Percentiles rank a stretch among this genome's conserved stretches.
phyloP scores from a whole-genome alignment of 169 alveolate genomes.

The Perkinsus marinus region DNA sequence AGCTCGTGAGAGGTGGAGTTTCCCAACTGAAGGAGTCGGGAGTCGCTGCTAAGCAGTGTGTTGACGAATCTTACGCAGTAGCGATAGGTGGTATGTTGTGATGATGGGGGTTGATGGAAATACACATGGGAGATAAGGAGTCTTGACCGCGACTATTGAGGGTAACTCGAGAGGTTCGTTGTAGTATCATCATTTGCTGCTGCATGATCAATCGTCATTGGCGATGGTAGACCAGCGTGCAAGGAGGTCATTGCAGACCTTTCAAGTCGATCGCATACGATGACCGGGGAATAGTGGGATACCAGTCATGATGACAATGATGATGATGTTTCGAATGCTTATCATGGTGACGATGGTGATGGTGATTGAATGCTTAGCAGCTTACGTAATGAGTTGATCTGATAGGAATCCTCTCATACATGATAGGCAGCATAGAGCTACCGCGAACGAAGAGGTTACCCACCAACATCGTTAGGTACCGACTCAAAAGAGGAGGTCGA shows the following conservation, averaged over 20 bases:
- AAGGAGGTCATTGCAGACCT: not conserved
- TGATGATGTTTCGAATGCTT: not conserved
- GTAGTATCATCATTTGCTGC: not conserved
- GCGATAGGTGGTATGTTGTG: not conserved
- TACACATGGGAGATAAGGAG: not conserved
- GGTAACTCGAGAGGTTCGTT: no score
- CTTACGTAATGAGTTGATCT: no score
- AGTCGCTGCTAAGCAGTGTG: not conserved
- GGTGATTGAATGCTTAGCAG: not conserved
- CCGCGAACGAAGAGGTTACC: not conserved
- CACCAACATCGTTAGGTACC: not conserved
- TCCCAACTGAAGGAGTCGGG: not conserved
- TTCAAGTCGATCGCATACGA: no score
- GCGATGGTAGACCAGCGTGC: not conserved
- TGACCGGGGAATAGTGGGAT: not conserved
- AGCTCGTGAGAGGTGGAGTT: no score
- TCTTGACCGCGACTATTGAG: not conserved
- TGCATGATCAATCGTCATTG: not conserved
- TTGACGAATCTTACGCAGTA: not conserved
- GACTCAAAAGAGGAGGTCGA: not conserved
- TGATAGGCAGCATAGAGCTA: not conserved
- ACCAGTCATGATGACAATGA: not conserved
- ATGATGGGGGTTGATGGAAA: not conserved
- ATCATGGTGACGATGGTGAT: not conserved
- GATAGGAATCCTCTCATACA: not conserved